Evolutionary conservation across 371 early-diverging fungal genomes (phyloP), one percentile per base, ranked within the genome.

Genomic region (Apophysomyces trapeziformis): DNA sequence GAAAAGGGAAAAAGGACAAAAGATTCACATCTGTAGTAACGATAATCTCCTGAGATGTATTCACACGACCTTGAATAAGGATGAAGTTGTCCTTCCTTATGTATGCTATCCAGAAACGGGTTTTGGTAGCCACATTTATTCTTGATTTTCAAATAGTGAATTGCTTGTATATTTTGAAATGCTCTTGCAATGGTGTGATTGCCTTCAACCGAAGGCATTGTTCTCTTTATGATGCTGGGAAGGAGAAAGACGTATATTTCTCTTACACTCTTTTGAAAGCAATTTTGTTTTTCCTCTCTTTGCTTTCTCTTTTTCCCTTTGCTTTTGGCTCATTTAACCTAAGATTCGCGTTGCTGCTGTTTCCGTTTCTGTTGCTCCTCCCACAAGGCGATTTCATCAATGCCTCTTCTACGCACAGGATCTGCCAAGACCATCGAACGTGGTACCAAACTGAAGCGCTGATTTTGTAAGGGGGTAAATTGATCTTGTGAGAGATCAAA

Each of bases 311-410:
- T 13, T 47, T 2, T 45, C 61, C 41, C 43, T 0, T 57, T 26
- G 32, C 32, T 26, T 26, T 26, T 26, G 32, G 32, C 32, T 26
- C 32, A 26, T 26, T 26, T 26, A 26, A 12, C 12, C 46, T 14
- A 37, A 60, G 16, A 26, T 13, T 50, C 21, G 11, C 54, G 61
- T 45, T 39, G 70, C 39, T 12, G 66, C 37, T 39, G 11, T 56
- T 41, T 18, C 35, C 54, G 59, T 45, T 68, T 67, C 14, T 75
- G 65, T 56, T 72, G 73, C 41, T 70, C 41, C 39, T 78, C 82
- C 76, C 77, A 78, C 45, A 82, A 46, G 18, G 68, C 82, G 2
- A 82, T 8, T 64, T 76, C 82, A 57, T 82, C 78, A 16, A 82
- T 72, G 8, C 82, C 82, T 16, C 79, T 67, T 65, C 78, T 65